These are phyloP conservation scores for Nakataea oryzae DNA, from an alignment of 2,329 filamentous ascomycete species.

Conservation along the genomic window DNA sequence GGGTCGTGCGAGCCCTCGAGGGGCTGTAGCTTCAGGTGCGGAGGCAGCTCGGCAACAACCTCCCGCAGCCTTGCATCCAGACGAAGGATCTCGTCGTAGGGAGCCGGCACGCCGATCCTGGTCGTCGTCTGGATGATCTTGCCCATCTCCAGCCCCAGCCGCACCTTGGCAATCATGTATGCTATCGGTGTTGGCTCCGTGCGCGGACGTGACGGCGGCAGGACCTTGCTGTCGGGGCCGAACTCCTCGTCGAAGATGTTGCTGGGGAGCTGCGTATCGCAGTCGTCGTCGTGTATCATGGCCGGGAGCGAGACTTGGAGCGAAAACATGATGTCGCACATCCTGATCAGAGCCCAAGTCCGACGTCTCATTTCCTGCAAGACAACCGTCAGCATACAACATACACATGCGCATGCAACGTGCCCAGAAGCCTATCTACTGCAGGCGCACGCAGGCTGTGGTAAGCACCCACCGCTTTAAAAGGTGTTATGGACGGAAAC, in stretches of 20 bases:
- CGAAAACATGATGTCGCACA: conserved; percentile 67
- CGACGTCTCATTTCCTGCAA: conserved; percentile 58
- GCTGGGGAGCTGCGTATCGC: conserved; percentile 62
- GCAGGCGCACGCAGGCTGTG: not conserved
- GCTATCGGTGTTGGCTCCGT: conserved; percentile 66
- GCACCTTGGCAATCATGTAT: conserved; percentile 68
- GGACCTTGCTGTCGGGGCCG: conserved; percentile 52
- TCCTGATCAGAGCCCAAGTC: conserved; percentile 60
- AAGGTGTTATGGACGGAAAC: conserved; percentile 61
- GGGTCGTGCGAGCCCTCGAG: conserved; percentile 71
- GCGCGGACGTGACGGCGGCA: conserved; percentile 57
- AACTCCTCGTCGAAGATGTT: conserved; percentile 80
- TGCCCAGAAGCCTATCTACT: no score
- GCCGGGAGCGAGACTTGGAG: conserved; percentile 56
- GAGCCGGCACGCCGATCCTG: conserved; percentile 40
- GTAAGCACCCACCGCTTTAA: conserved; percentile 52
- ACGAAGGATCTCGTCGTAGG: conserved; percentile 55
- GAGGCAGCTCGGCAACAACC: conserved; percentile 58
- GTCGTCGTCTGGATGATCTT: conserved; percentile 59
- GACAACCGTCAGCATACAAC: not conserved
- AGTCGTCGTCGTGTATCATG: conserved; percentile 66
- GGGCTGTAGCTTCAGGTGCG: conserved; percentile 65
- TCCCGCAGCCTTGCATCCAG: conserved; percentile 52
- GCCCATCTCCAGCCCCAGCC: conserved; percentile 57
- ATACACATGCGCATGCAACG: no score